phyloP scores from a whole-genome alignment of 129 eudicot species.

The Solidago caesia region DNA sequence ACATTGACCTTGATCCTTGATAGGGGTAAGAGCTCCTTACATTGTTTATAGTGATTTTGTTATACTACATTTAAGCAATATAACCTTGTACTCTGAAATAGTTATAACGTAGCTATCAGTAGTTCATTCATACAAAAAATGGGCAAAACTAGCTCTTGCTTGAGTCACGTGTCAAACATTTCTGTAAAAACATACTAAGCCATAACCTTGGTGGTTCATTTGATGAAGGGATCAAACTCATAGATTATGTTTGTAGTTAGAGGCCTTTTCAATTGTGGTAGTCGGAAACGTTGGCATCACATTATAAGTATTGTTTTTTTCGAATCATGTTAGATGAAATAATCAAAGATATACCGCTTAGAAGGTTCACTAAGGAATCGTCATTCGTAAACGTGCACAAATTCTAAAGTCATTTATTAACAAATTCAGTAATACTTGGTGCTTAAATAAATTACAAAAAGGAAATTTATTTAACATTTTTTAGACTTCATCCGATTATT shows the following conservation, averaged over 20 bases:
- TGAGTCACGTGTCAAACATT: no score
- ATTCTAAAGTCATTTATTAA: no score
- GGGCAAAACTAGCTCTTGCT: no score
- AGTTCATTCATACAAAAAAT: no score
- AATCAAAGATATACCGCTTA: neutral
- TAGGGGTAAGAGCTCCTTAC: no score
- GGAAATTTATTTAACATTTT: neutral
- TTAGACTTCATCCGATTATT: neutral
- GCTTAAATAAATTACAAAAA: neutral
- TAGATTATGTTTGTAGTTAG: neutral
- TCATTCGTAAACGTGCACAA: neutral
- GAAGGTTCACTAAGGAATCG: neutral
- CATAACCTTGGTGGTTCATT: conserved; percentile 1
- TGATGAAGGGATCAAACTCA: neutral
- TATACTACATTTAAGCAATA: no score
- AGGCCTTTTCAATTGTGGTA: neutral
- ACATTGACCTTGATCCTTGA: no score
- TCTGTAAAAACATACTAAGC: no score
- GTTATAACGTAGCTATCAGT: no score
- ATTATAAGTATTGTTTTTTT: neutral
- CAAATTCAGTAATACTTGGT: neutral
- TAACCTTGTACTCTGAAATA: no score
- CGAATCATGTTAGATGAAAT: neutral
- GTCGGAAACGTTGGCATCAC: neutral
- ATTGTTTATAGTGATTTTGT: no score